Evolutionary conservation across 176 grass and related monocot genomes (phyloP).

Genomic region (Eleusine indica): DNA sequence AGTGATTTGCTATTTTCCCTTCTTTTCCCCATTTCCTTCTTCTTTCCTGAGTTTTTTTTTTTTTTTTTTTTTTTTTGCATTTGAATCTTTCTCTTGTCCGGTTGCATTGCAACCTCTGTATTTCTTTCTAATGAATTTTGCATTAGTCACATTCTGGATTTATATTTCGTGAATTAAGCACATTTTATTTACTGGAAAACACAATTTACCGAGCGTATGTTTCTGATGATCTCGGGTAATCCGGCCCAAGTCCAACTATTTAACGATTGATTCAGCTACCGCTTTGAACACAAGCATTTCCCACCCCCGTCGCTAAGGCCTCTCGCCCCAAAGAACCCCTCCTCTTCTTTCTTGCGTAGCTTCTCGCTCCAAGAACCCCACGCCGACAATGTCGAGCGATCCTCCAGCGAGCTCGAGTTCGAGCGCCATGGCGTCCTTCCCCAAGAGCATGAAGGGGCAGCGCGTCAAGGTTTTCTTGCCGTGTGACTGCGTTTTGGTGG

Average conservation of each 20-base stretch:
- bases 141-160: no score
- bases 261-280: neutral
- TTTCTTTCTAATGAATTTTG: no score
- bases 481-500: neutral
- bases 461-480: neutral
- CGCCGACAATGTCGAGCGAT: neutral
- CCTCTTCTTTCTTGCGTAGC: no score
- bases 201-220: neutral
- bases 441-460: no score
- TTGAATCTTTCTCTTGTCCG: neutral
- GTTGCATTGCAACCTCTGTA: neutral
- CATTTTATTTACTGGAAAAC: neutral
- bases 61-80: neutral
- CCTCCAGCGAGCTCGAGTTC: neutral
- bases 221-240: neutral
- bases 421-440: neutral
- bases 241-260: neutral
- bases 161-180: neutral
- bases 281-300: neutral
- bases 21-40: neutral
- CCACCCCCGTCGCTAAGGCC: no score
- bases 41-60: neutral
- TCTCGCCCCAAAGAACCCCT: no score
- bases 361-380: neutral
- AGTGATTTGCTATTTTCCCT: no score